Conservation (phyloP, 345 rosid genomes). For the Syzygium oleosum region DNA sequence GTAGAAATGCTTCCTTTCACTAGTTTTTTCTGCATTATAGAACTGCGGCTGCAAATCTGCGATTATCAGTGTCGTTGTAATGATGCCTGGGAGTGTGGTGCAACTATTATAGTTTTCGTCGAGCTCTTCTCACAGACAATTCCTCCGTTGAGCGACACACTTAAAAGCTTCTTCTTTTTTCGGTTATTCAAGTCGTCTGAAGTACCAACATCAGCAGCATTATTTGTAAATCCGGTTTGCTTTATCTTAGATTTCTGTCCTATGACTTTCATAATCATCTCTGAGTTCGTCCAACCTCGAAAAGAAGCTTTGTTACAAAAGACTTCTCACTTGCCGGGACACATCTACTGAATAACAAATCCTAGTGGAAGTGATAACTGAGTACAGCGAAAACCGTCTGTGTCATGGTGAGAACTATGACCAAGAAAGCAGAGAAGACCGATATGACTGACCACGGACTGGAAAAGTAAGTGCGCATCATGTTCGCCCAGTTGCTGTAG, state of each 20-base stretch:
- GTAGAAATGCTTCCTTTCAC: background rate
- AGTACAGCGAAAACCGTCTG: slow-evolving; percentile 1
- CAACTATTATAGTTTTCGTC: background rate
- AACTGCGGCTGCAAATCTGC: background rate
- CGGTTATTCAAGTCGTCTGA: background rate
- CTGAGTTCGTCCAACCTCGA: background rate
- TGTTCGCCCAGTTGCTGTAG: slow-evolving; percentile 1
- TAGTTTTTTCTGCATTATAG: background rate
- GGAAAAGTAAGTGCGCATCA: slow-evolving; percentile 4
- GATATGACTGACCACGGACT: slow-evolving; percentile 9
- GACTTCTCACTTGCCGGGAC: background rate
- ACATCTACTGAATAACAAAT: background rate
- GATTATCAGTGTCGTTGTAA: background rate
- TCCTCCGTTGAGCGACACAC: background rate
- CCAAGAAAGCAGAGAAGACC: background rate
- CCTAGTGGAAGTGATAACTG: background rate
- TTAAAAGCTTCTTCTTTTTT: background rate
- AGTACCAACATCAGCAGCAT: background rate
- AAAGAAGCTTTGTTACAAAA: background rate
- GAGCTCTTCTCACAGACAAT: background rate
- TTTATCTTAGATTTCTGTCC: background rate
- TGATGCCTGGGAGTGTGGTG: background rate
- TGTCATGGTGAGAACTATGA: background rate
- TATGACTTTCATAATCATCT: background rate
- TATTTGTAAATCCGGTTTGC: background rate